These are phyloP conservation scores for Trichoderma virens DNA, from an alignment of 495 filamentous ascomycete species.

Conservation along the genomic window DNA sequence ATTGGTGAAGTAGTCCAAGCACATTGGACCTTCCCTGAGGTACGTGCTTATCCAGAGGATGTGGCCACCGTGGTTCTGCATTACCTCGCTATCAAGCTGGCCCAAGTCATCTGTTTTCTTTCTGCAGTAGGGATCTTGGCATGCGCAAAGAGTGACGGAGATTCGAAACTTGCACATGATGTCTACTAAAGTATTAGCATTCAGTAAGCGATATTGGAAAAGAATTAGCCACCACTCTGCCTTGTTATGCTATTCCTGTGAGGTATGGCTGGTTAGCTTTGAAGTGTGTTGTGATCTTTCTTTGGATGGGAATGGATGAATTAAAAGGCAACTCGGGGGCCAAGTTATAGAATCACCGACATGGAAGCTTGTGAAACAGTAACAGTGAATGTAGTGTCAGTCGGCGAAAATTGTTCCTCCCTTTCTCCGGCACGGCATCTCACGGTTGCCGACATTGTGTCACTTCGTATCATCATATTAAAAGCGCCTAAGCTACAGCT, in stretches of 20 bases:
- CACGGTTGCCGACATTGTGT: background rate
- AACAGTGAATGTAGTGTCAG: background rate
- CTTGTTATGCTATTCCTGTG: background rate
- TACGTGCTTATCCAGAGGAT: background rate
- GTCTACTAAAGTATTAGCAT: background rate
- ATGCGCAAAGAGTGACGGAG: background rate
- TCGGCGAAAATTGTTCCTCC: background rate
- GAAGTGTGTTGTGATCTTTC: no score
- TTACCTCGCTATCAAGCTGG: background rate
- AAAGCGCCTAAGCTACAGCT: background rate
- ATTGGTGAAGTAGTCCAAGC: background rate
- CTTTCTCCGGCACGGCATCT: no score
- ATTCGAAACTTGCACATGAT: conserved; percentile 4
- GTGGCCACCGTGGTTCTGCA: background rate
- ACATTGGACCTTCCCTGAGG: background rate
- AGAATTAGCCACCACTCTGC: no score
- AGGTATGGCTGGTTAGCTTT: no score
- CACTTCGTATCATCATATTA: background rate
- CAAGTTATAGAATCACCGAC: background rate
- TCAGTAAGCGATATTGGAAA: background rate
- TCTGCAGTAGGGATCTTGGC: background rate
- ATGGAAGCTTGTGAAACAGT: background rate
- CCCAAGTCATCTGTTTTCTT: background rate
- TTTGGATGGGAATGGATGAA: no score
- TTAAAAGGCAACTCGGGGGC: no score